phyloP scores from a whole-genome alignment of 352 stramenopile species.

The Globisporangium megalacanthum region DNA sequence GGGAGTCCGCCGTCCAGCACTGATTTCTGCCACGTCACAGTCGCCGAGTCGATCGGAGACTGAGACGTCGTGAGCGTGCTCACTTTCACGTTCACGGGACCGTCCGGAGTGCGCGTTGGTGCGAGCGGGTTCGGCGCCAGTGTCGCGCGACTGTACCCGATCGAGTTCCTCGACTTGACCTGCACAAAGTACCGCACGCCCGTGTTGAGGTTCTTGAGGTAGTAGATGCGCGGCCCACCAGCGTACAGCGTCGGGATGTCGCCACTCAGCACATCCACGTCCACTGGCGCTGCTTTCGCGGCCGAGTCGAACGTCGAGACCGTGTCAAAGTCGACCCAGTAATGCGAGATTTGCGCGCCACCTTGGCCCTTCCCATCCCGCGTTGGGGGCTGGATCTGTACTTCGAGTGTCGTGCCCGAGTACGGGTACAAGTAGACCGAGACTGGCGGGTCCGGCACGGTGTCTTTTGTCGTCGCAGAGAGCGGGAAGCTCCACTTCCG shows the following conservation, averaged over 20 bases:
- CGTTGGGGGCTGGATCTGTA: constrained; percentile 71
- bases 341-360: constrained; percentile 40
- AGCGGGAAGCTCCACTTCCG: constrained; percentile 88
- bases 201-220: constrained; percentile 58
- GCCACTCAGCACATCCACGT: constrained; percentile 19
- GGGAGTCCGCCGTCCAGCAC: constrained; percentile 46
- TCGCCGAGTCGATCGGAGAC: constrained; percentile 47
- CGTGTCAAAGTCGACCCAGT: constrained; percentile 66
- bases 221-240: constrained; percentile 59
- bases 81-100: constrained; percentile 53
- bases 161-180: constrained; percentile 66
- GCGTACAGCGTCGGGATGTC: constrained; percentile 52
- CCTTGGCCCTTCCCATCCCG: constrained; percentile 52
- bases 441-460: constrained; percentile 67
- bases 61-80: constrained; percentile 36
- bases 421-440: constrained; percentile 54
- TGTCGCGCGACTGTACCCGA: constrained; percentile 62
- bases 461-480: constrained; percentile 72
- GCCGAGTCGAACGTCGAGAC: constrained; percentile 69
- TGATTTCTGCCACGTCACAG: constrained; percentile 70
- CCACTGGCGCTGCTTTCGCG: constrained; percentile 34
- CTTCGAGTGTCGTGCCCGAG: constrained; percentile 50
- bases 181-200: constrained; percentile 84
- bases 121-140: constrained; percentile 50
- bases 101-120: constrained; percentile 40